Conservation (phyloP, 1,139 yeast genomes). For the Hyphopichia fennica region DNA sequence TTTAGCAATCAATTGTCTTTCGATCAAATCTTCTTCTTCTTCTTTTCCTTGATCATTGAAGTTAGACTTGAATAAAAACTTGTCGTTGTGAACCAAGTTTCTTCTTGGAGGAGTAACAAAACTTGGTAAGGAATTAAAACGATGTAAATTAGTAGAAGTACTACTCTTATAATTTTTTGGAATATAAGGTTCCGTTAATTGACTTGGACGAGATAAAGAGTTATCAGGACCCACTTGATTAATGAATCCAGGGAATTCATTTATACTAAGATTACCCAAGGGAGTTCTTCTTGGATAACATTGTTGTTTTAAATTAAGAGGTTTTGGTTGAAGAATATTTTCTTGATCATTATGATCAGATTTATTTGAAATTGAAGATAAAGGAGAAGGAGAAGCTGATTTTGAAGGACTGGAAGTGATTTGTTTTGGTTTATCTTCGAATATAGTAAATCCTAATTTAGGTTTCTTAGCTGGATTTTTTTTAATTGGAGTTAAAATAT, state of each 20-base stretch:
- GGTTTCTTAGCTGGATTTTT: slow-evolving; percentile 11
- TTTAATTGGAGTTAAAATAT: not conserved
- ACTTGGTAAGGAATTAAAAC: slow-evolving; percentile 30
- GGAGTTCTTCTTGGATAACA: slow-evolving; percentile 24
- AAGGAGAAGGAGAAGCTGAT: not conserved
- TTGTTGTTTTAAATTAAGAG: slow-evolving; percentile 7
- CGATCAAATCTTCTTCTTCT: slow-evolving; percentile 18
- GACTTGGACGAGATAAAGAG: slow-evolving; percentile 10
- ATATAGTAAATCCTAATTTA: slow-evolving; percentile 34
- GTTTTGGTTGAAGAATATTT: slow-evolving; percentile 43
- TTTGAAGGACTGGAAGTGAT: not conserved
- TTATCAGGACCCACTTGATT: slow-evolving; percentile 10
- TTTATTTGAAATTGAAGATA: slow-evolving; percentile 16
- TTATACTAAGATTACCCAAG: slow-evolving; percentile 31
- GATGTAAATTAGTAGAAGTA: slow-evolving; percentile 34
- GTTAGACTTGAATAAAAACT: slow-evolving; percentile 25
- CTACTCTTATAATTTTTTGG: slow-evolving; percentile 9
- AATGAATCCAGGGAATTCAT: slow-evolving; percentile 36
- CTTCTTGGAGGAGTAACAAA: slow-evolving; percentile 36
- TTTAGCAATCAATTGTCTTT: slow-evolving; percentile 19
- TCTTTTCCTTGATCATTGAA: slow-evolving; percentile 8
- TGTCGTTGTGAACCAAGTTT: slow-evolving; percentile 12
- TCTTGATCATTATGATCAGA: slow-evolving; percentile 42
- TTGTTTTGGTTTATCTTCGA: slow-evolving; percentile 28
- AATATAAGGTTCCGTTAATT: slow-evolving; percentile 29